Evolutionary conservation across 2,329 filamentous ascomycete genomes (phyloP), one percentile per base, ranked within the genome.

Genomic region (Atkinsonella hypoxylon): DNA sequence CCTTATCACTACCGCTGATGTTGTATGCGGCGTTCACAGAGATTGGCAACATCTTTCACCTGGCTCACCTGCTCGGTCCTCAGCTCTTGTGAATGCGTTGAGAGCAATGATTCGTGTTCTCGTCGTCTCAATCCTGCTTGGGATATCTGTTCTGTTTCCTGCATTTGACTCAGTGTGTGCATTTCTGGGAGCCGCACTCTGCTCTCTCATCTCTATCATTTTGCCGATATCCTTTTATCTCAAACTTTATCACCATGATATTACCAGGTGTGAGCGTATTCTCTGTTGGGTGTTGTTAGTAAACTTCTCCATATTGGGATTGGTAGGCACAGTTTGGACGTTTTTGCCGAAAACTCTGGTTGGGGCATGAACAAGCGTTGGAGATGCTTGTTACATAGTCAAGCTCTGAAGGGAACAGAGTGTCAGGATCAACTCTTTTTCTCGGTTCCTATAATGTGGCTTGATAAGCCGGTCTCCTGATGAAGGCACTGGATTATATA

Each of bases 201-300:
- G 91, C 69, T 95, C 95, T 60, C 88, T 87, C 17, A 94, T 97
- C 57, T 97, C 91, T 68, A 83, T 97, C 57, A 89, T 95, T 17
- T 66, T 98, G 47, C 93, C 91, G 0, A 72, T 95, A 32, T 78
- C 83, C 4, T 97, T 98, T 63, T 89, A 97, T 62, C 70, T 97
- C 51, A 95, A 90, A 69, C 80, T 97, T 1, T 97, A 95, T 64
- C 81, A 82, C 45, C 76, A 81, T 47, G 82, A 91, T 53, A 79
- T 96, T 44, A 70, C 74, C 1, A 57, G 65, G 1, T 63, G 64
- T 20, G 88, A 95, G 67, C 82, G 79, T 59, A 64, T 79, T 4
- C 57, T 86, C 43, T 82, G 85, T 59, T 90, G 81, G 74, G 63
- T 71, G 15, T 67, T 95, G 58, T 82, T 96, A 61, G 64, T 80